These are phyloP conservation scores for Penicillium oxalicum DNA, from an alignment of 2,329 filamentous ascomycete genomes.

Conservation along the genomic window DNA sequence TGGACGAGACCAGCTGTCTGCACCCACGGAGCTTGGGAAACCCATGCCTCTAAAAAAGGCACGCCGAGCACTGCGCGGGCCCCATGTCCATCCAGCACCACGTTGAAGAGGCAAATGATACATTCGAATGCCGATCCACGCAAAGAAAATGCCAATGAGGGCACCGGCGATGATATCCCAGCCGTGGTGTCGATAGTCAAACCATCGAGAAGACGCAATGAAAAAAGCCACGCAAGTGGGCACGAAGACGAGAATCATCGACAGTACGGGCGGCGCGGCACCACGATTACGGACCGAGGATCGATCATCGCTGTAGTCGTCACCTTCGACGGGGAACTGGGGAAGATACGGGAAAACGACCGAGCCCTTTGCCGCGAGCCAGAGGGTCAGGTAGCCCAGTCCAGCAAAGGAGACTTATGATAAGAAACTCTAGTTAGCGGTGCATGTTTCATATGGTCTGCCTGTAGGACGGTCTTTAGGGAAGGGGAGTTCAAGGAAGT, in stretches of 20 bases:
- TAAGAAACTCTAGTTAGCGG: not conserved
- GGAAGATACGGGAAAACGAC: constrained; percentile 42
- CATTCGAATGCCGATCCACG: constrained; percentile 72
- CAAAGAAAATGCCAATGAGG: constrained; percentile 64
- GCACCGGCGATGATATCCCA: constrained; percentile 89
- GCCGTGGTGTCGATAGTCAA: constrained; percentile 83
- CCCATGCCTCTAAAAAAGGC: constrained; percentile 52
- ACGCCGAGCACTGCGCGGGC: constrained; percentile 62
- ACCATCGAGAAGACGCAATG: constrained; percentile 79
- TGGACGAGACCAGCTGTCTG: constrained; percentile 24
- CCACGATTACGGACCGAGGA: constrained; percentile 61
- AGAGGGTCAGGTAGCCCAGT: constrained; percentile 78
- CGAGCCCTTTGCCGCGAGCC: constrained; percentile 60
- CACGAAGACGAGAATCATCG: constrained; percentile 62
- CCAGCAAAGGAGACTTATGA: constrained; percentile 63
- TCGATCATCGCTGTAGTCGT: constrained; percentile 16
- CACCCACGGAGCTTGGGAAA: constrained; percentile 27
- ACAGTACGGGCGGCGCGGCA: constrained; percentile 75
- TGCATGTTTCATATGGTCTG: not conserved
- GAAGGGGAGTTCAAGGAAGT: constrained; percentile 1
- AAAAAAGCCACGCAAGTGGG: constrained; percentile 73
- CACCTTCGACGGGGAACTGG: constrained; percentile 22
- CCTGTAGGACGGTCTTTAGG: not conserved
- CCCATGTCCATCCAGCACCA: constrained; percentile 90
- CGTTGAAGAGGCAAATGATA: constrained; percentile 74